Percentiles rank a stretch among this genome's conserved stretches.
Conservation (phyloP, 345 rosid species). For the Salix exigua region DNA sequence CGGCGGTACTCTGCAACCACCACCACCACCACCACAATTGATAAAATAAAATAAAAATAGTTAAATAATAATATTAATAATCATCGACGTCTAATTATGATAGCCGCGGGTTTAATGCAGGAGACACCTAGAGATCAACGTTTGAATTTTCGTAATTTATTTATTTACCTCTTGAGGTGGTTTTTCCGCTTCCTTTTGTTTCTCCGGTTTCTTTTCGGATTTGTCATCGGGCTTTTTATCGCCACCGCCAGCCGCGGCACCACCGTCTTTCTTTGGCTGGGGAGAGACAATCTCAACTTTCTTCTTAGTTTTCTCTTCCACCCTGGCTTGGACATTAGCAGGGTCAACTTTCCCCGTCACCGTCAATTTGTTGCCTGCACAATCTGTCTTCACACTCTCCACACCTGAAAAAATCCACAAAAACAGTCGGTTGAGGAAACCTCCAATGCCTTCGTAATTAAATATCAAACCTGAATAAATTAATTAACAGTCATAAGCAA, state of each 20-base stretch:
- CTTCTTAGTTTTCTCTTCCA: conserved; percentile 33
- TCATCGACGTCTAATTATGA: background rate
- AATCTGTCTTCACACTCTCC: conserved; percentile 29
- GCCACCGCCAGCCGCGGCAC: conserved; percentile 3
- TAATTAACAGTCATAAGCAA: background rate
- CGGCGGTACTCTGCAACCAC: conserved; percentile 37
- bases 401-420: conserved; percentile 27
- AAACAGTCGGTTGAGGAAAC: background rate
- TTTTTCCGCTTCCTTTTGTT: conserved; percentile 25
- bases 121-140: background rate
- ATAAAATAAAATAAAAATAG: background rate
- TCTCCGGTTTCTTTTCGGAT: conserved; percentile 27
- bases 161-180: conserved; percentile 28
- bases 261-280: conserved; percentile 32
- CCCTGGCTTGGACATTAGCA: conserved; percentile 21
- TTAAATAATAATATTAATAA: background rate
- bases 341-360: conserved; percentile 47
- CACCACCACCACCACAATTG: background rate
- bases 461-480: background rate
- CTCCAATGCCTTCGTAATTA: background rate
- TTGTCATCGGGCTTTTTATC: conserved; percentile 32
- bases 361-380: conserved; percentile 31
- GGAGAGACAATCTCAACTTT: conserved; percentile 31
- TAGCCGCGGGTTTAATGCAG: background rate
- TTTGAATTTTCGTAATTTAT: background rate